phyloP scores from a whole-genome alignment of 108 stramenopile genomes.

The Fistulifera pelliculosa region DNA sequence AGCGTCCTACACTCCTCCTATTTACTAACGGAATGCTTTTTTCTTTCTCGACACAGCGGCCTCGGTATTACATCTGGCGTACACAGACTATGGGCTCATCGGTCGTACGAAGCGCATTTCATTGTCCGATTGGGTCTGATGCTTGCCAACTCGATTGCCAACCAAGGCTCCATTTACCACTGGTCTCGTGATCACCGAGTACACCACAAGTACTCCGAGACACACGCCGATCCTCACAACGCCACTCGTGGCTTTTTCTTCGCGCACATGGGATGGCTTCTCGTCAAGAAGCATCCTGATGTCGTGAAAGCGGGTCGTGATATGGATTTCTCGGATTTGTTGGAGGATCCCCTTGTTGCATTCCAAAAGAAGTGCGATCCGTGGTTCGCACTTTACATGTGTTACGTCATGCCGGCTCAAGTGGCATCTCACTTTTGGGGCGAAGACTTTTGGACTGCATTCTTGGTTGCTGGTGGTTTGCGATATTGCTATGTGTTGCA shows the following conservation, averaged over 20 bases:
- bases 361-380: slow-evolving; percentile 93
- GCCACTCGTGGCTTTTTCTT: slow-evolving; percentile 99
- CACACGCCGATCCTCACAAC: slow-evolving; percentile 98
- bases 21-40: slow-evolving; percentile 1
- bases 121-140: slow-evolving; percentile 81
- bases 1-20: neutral
- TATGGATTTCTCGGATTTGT: slow-evolving; percentile 88
- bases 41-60: slow-evolving; percentile 50
- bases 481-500: slow-evolving; percentile 94
- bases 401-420: slow-evolving; percentile 96
- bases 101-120: slow-evolving; percentile 90
- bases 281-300: slow-evolving; percentile 94
- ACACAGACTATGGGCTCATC: slow-evolving; percentile 95
- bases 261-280: slow-evolving; percentile 99
- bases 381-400: slow-evolving; percentile 98
- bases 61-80: slow-evolving; percentile 98
- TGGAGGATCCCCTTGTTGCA: slow-evolving; percentile 87
- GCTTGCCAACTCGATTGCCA: slow-evolving; percentile 97
- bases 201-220: slow-evolving; percentile 98
- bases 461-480: slow-evolving; percentile 93
- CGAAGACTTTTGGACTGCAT: slow-evolving; percentile 93
- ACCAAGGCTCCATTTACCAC: slow-evolving; percentile 98
- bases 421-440: slow-evolving; percentile 88
- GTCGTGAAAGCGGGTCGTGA: slow-evolving; percentile 91
- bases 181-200: slow-evolving; percentile 97